Percentiles rank a stretch among this genome's conserved stretches.
Conservation (phyloP, 208 protist genomes). For the Trypanosoma mega region DNA sequence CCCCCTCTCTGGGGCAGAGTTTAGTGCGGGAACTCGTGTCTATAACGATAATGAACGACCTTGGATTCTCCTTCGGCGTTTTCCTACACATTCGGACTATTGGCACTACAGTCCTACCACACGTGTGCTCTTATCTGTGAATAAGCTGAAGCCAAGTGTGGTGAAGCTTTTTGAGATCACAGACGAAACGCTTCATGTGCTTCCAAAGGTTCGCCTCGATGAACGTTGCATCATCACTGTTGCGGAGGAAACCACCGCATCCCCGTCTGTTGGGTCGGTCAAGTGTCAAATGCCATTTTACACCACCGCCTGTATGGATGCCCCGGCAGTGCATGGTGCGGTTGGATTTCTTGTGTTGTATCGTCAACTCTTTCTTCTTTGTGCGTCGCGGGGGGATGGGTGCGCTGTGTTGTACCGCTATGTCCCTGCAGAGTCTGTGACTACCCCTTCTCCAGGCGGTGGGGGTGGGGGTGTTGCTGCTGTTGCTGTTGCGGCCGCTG, state of each 20-base stretch:
- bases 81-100: slow-evolving; percentile 47
- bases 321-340: slow-evolving; percentile 24
- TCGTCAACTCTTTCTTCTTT: slow-evolving; percentile 42
- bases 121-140: slow-evolving; percentile 36
- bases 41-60: too few species aligned
- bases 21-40: too few species aligned
- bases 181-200: slow-evolving; percentile 1
- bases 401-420: slow-evolving; percentile 30
- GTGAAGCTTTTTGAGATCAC: slow-evolving; percentile 52
- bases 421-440: background rate
- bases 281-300: background rate
- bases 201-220: slow-evolving; percentile 10
- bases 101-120: slow-evolving; percentile 35
- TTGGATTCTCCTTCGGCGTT: slow-evolving; percentile 37
- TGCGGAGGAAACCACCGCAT: background rate
- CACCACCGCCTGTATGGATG: slow-evolving; percentile 27
- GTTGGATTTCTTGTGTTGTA: slow-evolving; percentile 43
- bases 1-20: too few species aligned
- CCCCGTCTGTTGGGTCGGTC: background rate
- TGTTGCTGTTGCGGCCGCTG: background rate
- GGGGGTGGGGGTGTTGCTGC: slow-evolving; percentile 3
- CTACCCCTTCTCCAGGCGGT: background rate
- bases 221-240: background rate
- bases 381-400: slow-evolving; percentile 21
- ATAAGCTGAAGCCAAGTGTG: slow-evolving; percentile 30